Evolutionary conservation across 495 filamentous ascomycete species (phyloP).

Genomic region (Sphaerosporella brunnea): DNA sequence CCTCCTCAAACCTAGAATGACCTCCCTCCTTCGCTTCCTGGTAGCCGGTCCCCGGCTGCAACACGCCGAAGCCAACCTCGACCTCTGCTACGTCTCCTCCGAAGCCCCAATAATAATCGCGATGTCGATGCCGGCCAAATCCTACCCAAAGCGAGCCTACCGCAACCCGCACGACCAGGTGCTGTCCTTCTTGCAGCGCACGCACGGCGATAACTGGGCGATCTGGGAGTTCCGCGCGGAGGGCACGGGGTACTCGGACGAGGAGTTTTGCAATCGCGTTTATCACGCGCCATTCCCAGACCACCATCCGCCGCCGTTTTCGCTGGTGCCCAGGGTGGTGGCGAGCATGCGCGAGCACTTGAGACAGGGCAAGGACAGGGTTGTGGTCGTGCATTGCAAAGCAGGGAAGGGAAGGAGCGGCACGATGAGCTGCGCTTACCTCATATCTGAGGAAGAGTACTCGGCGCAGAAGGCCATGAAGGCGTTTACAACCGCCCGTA

Average conservation of each 20-base stretch:
- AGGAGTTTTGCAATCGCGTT: conserved; percentile 64
- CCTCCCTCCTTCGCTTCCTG: conserved; percentile 1
- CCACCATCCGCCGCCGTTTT: conserved; percentile 90
- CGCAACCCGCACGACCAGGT: conserved; percentile 77
- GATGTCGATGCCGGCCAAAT: conserved; percentile 68
- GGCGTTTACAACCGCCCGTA: conserved; percentile 70
- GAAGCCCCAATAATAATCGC: conserved; percentile 50
- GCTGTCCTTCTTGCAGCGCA: conserved; percentile 66
- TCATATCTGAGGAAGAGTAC: conserved; percentile 85
- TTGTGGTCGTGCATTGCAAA: conserved; percentile 90
- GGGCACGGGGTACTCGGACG: conserved; percentile 85
- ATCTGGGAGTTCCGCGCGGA: conserved; percentile 98
- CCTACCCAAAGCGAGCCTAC: conserved; percentile 78
- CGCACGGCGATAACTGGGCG: conserved; percentile 66
- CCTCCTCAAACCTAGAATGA: too few species aligned
- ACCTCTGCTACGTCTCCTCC: conserved; percentile 81
- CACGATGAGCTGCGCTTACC: conserved; percentile 69
- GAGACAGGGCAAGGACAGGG: conserved; percentile 28
- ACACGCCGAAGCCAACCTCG: conserved; percentile 72
- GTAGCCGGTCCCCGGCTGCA: conserved; percentile 48
- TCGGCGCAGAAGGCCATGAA: conserved; percentile 55
- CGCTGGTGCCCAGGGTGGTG: conserved; percentile 70
- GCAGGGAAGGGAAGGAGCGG: conserved; percentile 89
- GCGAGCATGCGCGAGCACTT: conserved; percentile 57
- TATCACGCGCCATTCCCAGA: conserved; percentile 91